These are phyloP conservation scores for Glebionis coronaria DNA, from an alignment of 129 eudicot species.

Conservation along the genomic window DNA sequence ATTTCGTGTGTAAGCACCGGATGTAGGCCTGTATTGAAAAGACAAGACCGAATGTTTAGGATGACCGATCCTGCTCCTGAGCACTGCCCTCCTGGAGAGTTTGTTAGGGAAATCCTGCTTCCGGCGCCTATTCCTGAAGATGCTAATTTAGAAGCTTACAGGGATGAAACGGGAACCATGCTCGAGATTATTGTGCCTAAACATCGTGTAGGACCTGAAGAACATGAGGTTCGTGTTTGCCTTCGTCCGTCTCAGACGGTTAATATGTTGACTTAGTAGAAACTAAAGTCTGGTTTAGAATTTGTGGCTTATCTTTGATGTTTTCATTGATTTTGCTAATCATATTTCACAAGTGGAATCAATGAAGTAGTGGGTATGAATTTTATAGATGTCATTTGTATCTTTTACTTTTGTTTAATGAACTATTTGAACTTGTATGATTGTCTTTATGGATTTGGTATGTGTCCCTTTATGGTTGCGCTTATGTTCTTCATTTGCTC, in stretches of 20 bases:
- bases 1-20: constrained; percentile 65
- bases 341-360: constrained; percentile 30
- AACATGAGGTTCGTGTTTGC: constrained; percentile 75
- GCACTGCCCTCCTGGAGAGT: constrained; percentile 82
- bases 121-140: constrained; percentile 72
- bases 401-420: constrained; percentile 17
- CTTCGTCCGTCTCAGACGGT: constrained; percentile 46
- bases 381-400: constrained; percentile 23
- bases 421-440: constrained; percentile 21
- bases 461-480: too few relatives aligned
- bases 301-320: constrained; percentile 6
- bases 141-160: constrained; percentile 75
- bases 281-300: constrained; percentile 21
- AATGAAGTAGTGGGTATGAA: constrained; percentile 13
- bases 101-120: constrained; percentile 60
- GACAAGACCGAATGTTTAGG: constrained; percentile 52
- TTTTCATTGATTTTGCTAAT: constrained; percentile 31
- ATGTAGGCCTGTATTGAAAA: constrained; percentile 48
- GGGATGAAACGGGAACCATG: constrained; percentile 63
- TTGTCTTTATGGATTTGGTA: constrained; percentile 11
- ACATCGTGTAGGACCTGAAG: constrained; percentile 80
- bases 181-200: constrained; percentile 82
- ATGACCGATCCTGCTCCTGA: constrained; percentile 63
- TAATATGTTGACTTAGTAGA: constrained; percentile 23
- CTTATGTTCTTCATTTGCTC: too few relatives aligned